Evolutionary conservation across 2,329 filamentous ascomycete genomes (phyloP).

Genomic region (Pseudonectria buxi): DNA sequence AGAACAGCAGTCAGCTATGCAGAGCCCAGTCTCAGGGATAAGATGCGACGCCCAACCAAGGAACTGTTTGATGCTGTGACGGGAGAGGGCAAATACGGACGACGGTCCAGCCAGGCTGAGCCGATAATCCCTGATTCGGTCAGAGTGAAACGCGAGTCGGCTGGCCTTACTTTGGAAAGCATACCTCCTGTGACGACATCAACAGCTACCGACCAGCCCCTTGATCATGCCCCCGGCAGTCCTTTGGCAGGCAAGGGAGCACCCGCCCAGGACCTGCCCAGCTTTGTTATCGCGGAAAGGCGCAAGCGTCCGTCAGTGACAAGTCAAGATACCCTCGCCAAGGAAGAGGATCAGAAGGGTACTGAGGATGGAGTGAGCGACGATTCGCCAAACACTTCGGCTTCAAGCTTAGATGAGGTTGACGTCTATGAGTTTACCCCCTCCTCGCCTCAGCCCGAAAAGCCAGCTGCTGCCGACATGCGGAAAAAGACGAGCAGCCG

Average conservation of each 20-base stretch:
- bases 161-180: constrained; percentile 25
- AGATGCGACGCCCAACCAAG: constrained; percentile 77
- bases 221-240: constrained; percentile 27
- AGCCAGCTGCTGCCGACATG: constrained; percentile 20
- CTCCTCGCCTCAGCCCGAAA: constrained; percentile 36
- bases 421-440: constrained; percentile 52
- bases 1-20: constrained; percentile 70
- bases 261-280: constrained; percentile 22
- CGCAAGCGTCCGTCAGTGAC: constrained; percentile 34
- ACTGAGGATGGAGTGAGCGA: constrained; percentile 10
- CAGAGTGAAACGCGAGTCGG: constrained; percentile 29
- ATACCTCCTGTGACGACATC: constrained; percentile 11
- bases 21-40: constrained; percentile 72
- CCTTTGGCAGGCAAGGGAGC: constrained; percentile 36
- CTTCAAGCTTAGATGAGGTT: constrained; percentile 21
- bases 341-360: constrained; percentile 7
- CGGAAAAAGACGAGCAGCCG: constrained; percentile 24
- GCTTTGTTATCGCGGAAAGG: constrained; percentile 30
- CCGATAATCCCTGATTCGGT: constrained; percentile 16
- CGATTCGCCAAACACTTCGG: constrained; percentile 11
- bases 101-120: constrained; percentile 33
- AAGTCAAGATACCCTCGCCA: constrained; percentile 8
- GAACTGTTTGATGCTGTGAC: constrained; percentile 68
- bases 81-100: constrained; percentile 50
- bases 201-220: constrained; percentile 7